phyloP scores from a whole-genome alignment of 495 filamentous ascomycete species.

The Hypoxylon perforatum region DNA sequence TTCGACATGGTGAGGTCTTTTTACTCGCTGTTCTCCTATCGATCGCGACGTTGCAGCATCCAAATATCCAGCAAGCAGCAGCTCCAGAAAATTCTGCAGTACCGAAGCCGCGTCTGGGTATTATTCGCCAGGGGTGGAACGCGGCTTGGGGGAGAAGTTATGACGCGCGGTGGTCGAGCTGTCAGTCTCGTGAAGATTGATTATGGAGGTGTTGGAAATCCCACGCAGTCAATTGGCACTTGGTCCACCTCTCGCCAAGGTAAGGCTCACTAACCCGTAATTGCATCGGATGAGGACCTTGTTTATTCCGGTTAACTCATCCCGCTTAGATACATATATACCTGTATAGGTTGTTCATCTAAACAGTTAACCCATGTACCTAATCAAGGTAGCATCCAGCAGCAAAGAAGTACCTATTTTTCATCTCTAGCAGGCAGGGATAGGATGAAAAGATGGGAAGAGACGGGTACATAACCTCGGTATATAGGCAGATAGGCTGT shows the following conservation, averaged over 20 bases:
- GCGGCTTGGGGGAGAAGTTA: background rate
- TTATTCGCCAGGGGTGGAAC: conserved; percentile 1
- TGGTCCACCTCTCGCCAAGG: conserved; percentile 14
- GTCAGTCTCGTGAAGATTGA: conserved; percentile 10
- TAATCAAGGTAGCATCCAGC: background rate
- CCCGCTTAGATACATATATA: too few species aligned
- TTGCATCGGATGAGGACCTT: conserved; percentile 16
- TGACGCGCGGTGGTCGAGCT: conserved; percentile 11
- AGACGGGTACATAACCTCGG: conserved; percentile 35
- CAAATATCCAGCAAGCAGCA: conserved; percentile 14
- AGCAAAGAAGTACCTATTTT: background rate
- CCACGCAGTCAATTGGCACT: conserved; percentile 39
- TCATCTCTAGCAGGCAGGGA: background rate
- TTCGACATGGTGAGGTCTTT: conserved; percentile 56
- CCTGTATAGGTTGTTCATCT: background rate
- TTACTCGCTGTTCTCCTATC: conserved; percentile 14
- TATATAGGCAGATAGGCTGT: conserved; percentile 7
- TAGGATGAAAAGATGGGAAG: conserved; percentile 7
- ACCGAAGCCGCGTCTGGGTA: conserved; percentile 8
- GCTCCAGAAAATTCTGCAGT: conserved; percentile 8
- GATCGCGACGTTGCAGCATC: conserved; percentile 10
- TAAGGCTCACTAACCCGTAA: background rate
- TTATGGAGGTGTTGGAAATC: conserved; percentile 34
- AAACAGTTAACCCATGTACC: background rate
- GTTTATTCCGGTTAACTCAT: conserved; percentile 12